Evolutionary conservation across 2,329 filamentous ascomycete genomes (phyloP).

Genomic region (Sarocladium brachiariae): DNA sequence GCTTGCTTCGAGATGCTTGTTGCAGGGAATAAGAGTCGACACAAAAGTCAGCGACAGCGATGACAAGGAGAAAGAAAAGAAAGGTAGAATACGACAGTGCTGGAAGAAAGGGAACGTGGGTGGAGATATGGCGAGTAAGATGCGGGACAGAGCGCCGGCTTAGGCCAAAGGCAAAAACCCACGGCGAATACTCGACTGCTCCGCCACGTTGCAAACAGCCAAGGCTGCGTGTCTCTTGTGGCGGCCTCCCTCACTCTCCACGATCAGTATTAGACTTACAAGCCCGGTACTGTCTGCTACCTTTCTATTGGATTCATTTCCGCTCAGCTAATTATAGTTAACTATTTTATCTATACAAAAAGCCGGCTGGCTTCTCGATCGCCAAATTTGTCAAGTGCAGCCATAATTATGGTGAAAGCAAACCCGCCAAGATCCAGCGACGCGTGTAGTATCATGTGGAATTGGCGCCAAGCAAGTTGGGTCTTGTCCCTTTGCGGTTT

Average conservation of each 20-base stretch:
- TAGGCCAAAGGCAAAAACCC: slow-evolving; percentile 1
- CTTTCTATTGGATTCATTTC: background rate
- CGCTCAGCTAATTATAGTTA: background rate
- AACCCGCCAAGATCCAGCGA: background rate
- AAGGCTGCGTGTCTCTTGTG: slow-evolving; percentile 8
- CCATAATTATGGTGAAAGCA: no score
- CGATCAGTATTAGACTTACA: no score
- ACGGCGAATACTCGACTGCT: background rate
- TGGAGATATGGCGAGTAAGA: background rate
- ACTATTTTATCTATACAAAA: background rate
- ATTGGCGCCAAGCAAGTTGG: background rate
- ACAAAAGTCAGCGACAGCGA: background rate
- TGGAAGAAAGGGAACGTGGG: background rate
- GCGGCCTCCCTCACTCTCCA: background rate
- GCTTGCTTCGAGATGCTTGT: background rate
- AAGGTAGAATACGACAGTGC: slow-evolving; percentile 1
- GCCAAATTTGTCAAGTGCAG: background rate
- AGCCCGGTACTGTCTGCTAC: no score
- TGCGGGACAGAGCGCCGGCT: background rate
- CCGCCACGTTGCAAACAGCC: background rate
- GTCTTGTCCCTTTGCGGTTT: slow-evolving; percentile 5
- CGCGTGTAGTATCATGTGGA: background rate
- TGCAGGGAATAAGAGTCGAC: background rate
- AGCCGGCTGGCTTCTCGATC: background rate
- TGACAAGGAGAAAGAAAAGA: background rate